Conservation (phyloP, 805 yeast species). For the Pichia phayaonensis region DNA sequence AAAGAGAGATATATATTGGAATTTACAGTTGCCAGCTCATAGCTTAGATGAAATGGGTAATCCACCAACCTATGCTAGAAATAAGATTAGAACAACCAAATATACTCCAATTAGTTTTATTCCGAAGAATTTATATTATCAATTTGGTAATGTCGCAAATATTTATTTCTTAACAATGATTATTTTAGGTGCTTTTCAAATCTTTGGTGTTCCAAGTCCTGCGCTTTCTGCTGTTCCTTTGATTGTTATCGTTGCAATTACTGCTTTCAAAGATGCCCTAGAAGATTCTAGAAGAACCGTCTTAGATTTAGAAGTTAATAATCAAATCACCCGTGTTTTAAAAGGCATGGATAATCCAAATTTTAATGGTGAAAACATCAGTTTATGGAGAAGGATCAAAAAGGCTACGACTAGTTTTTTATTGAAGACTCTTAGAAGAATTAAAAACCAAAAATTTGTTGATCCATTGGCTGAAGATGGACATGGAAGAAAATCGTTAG, state of each 20-base stretch:
- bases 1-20: slow-evolving; percentile 48
- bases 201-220: slow-evolving; percentile 78
- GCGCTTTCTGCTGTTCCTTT: slow-evolving; percentile 70
- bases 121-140: slow-evolving; percentile 75
- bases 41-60: slow-evolving; percentile 49
- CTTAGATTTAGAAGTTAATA: slow-evolving; percentile 67
- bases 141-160: slow-evolving; percentile 87
- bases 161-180: slow-evolving; percentile 74
- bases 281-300: slow-evolving; percentile 74
- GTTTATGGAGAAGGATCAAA: slow-evolving; percentile 64
- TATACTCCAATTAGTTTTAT: slow-evolving; percentile 85
- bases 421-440: slow-evolving; percentile 12
- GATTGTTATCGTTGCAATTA: slow-evolving; percentile 65
- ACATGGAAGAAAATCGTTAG: slow-evolving; percentile 22
- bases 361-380: slow-evolving; percentile 54
- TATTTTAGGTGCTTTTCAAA: slow-evolving; percentile 69
- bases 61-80: slow-evolving; percentile 62
- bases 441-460: slow-evolving; percentile 17
- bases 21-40: slow-evolving; percentile 51
- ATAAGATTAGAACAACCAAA: slow-evolving; percentile 91
- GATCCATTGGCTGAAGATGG: slow-evolving; percentile 23
- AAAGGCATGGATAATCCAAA: slow-evolving; percentile 50
- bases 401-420: slow-evolving; percentile 30
- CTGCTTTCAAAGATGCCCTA: slow-evolving; percentile 73
- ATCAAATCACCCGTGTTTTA: slow-evolving; percentile 62